These are phyloP conservation scores for Emmonsiellopsis sp. DNA, from an alignment of 2,329 filamentous ascomycete genomes.

Conservation along the genomic window DNA sequence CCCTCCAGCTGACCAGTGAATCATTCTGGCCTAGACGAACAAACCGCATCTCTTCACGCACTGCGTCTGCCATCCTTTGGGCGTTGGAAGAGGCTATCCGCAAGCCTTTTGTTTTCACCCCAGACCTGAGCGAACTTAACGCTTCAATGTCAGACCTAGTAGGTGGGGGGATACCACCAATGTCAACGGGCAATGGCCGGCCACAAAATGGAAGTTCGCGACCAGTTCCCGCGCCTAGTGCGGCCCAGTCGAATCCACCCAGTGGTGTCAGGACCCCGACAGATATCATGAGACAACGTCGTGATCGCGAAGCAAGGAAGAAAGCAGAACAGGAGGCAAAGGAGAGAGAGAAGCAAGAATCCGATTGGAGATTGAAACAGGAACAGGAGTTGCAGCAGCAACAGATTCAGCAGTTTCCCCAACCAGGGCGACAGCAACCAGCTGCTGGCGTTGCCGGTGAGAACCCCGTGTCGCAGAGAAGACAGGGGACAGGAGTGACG, in stretches of 20 bases:
- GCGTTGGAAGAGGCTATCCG: constrained; percentile 85
- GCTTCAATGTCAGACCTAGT: constrained; percentile 84
- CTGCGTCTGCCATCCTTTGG: constrained; percentile 83
- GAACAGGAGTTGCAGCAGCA: constrained; percentile 49
- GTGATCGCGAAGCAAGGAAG: constrained; percentile 64
- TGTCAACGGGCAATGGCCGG: constrained; percentile 43
- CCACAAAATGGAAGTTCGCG: constrained; percentile 49
- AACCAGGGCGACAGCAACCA: constrained; percentile 24
- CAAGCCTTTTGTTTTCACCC: constrained; percentile 70
- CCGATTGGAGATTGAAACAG: constrained; percentile 37
- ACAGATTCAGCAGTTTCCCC: constrained; percentile 34
- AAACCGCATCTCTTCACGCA: constrained; percentile 67
- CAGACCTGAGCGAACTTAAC: constrained; percentile 78
- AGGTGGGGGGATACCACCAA: constrained; percentile 43
- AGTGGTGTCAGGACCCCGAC: constrained; percentile 70
- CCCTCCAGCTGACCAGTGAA: constrained; percentile 20
- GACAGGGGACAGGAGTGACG: constrained; percentile 6
- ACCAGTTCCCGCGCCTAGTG: constrained; percentile 39
- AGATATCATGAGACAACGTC: constrained; percentile 83
- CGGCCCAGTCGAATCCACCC: constrained; percentile 41
- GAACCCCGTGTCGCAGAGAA: constrained; percentile 19
- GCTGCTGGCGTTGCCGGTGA: constrained; percentile 38
- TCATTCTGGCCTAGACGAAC: constrained; percentile 45
- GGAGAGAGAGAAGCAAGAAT: constrained; percentile 45
- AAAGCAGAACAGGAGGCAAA: constrained; percentile 58